Percentiles rank a stretch among this genome's conserved stretches.
These are phyloP conservation scores for Claviceps fusiformis DNA, from an alignment of 2,329 filamentous ascomycete species.

Conservation along the genomic window DNA sequence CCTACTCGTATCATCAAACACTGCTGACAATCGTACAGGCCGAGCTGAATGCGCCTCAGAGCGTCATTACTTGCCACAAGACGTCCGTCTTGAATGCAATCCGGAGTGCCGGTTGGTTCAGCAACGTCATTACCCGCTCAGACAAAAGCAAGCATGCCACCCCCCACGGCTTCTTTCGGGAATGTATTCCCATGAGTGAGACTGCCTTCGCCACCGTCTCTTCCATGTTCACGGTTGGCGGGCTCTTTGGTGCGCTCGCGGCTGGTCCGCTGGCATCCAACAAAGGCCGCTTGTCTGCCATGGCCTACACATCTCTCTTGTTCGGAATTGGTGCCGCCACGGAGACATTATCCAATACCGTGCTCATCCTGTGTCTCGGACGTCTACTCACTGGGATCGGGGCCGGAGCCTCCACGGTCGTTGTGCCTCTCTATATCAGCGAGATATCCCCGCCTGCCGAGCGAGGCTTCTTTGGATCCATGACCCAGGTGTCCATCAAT, in stretches of 20 bases:
- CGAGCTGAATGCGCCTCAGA: constrained; percentile 88
- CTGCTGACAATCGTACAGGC: constrained; percentile 32
- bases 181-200: constrained; percentile 81
- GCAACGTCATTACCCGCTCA: constrained; percentile 11
- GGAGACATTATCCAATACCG: constrained; percentile 57
- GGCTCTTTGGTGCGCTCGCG: constrained; percentile 67
- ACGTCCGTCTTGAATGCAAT: constrained; percentile 23
- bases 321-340: constrained; percentile 64
- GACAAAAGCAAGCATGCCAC: constrained; percentile 8
- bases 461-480: constrained; percentile 65
- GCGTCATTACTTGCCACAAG: constrained; percentile 77
- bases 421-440: constrained; percentile 88
- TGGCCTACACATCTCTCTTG: constrained; percentile 64
- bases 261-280: constrained; percentile 67
- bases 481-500: constrained; percentile 92
- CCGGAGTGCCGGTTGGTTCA: constrained; percentile 16
- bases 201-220: constrained; percentile 74
- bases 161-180: constrained; percentile 32
- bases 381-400: constrained; percentile 70
- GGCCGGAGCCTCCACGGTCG: constrained; percentile 79
- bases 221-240: constrained; percentile 83
- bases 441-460: constrained; percentile 68
- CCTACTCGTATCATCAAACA: background rate
- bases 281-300: constrained; percentile 60
- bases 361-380: constrained; percentile 56